A percentile compares a stretch with the other conserved stretches of the same genome.
phyloP scores from a whole-genome alignment of 2,329 filamentous ascomycete species.

The Epichloe aotearoae region DNA sequence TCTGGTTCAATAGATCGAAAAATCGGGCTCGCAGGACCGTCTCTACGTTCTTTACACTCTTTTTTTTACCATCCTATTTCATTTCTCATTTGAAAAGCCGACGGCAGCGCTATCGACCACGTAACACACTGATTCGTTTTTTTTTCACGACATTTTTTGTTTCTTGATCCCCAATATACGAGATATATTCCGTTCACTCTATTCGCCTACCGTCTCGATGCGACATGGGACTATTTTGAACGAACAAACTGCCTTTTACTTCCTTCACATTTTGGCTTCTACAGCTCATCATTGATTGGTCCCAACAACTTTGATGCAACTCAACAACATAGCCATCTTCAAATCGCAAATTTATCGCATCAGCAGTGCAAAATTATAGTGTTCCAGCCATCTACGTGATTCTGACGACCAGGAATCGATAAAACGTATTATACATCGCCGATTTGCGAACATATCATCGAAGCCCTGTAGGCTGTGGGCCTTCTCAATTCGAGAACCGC shows the following conservation, averaged over 20 bases:
- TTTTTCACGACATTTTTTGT: neutral
- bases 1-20: neutral
- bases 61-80: neutral
- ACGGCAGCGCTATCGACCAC: neutral
- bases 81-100: neutral
- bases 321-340: neutral
- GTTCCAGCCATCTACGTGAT: neutral
- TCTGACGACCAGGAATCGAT: neutral
- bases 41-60: neutral
- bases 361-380: slow-evolving; percentile 1
- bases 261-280: neutral
- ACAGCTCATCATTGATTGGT: neutral
- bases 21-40: neutral
- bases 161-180: neutral
- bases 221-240: slow-evolving; percentile 2
- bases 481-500: neutral
- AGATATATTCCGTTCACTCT: neutral
- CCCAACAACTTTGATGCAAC: slow-evolving; percentile 7
- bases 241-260: neutral
- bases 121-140: neutral
- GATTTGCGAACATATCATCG: slow-evolving; percentile 7
- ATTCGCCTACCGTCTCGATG: neutral
- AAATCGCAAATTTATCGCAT: slow-evolving; percentile 1
- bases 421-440: neutral
- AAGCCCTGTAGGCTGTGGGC: neutral